Conservation (phyloP, 176 grass and related monocot genomes). For the Typha latifolia region DNA sequence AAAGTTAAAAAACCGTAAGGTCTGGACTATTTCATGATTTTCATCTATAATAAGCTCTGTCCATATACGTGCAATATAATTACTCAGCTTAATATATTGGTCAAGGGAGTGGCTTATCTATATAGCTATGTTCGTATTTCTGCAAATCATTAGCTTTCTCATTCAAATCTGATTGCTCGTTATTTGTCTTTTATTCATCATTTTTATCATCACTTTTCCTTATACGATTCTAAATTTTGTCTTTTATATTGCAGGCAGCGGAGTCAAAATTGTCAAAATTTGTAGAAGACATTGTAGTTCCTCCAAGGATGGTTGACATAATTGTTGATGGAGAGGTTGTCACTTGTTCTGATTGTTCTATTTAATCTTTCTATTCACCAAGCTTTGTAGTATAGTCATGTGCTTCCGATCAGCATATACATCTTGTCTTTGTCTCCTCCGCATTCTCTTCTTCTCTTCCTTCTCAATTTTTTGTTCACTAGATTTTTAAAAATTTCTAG, state of each 20-base stretch:
- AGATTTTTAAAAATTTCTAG: no score
- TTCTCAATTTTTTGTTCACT: no score
- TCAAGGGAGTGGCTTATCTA: background rate
- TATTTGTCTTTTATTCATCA: background rate
- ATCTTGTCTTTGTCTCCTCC: no score
- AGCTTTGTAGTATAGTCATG: background rate
- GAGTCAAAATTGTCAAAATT: slow-evolving; percentile 88
- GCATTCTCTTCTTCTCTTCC: no score
- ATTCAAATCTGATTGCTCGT: background rate
- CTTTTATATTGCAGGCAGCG: slow-evolving; percentile 50
- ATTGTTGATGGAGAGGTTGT: slow-evolving; percentile 94
- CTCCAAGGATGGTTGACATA: slow-evolving; percentile 93
- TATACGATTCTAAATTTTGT: slow-evolving; percentile 3
- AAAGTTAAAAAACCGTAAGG: slow-evolving; percentile 97
- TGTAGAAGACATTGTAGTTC: slow-evolving; percentile 94
- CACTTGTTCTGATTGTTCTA: slow-evolving; percentile 5
- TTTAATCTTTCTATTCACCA: background rate
- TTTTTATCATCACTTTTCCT: background rate
- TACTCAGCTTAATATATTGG: background rate
- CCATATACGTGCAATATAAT: background rate
- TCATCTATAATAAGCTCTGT: slow-evolving; percentile 18
- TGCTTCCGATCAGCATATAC: background rate
- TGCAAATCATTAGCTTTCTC: background rate
- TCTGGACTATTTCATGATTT: slow-evolving; percentile 44
- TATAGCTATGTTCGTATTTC: background rate